These are phyloP conservation scores for Elsinoe australis DNA, from an alignment of 2,329 filamentous ascomycete species.

Conservation along the genomic window DNA sequence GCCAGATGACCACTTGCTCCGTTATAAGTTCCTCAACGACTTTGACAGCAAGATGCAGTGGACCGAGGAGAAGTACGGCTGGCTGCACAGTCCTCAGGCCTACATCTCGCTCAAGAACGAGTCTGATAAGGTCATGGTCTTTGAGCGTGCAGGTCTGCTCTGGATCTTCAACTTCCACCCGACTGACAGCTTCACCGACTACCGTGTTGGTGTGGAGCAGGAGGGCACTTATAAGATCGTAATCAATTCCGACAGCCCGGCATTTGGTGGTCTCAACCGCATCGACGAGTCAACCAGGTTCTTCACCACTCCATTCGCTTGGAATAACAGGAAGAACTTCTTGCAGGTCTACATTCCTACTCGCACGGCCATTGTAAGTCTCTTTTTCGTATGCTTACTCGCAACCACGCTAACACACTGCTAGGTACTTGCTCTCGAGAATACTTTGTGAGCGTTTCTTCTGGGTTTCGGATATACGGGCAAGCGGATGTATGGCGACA, in stretches of 20 bases:
- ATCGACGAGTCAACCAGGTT: constrained; percentile 75
- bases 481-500: not conserved
- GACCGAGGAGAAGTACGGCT: constrained; percentile 80
- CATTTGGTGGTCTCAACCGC: constrained; percentile 71
- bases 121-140: constrained; percentile 87
- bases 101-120: constrained; percentile 94
- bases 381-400: too few species aligned
- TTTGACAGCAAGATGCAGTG: constrained; percentile 91
- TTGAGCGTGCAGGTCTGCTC: constrained; percentile 81
- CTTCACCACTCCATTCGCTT: constrained; percentile 83
- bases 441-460: constrained; percentile 15
- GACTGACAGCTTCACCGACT: constrained; percentile 77
- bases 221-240: constrained; percentile 81
- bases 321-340: constrained; percentile 87
- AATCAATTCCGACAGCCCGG: constrained; percentile 68
- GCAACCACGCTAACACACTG: too few species aligned
- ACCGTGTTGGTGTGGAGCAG: constrained; percentile 78
- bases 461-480: not conserved
- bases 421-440: constrained; percentile 28
- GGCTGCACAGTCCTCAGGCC: constrained; percentile 77
- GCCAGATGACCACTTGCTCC: constrained; percentile 73
- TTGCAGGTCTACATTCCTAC: constrained; percentile 84
- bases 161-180: constrained; percentile 98
- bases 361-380: constrained; percentile 69
- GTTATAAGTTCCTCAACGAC: constrained; percentile 85